Evolutionary conservation across 2,329 filamentous ascomycete genomes (phyloP).

Genomic region (Eurotiales sp.): DNA sequence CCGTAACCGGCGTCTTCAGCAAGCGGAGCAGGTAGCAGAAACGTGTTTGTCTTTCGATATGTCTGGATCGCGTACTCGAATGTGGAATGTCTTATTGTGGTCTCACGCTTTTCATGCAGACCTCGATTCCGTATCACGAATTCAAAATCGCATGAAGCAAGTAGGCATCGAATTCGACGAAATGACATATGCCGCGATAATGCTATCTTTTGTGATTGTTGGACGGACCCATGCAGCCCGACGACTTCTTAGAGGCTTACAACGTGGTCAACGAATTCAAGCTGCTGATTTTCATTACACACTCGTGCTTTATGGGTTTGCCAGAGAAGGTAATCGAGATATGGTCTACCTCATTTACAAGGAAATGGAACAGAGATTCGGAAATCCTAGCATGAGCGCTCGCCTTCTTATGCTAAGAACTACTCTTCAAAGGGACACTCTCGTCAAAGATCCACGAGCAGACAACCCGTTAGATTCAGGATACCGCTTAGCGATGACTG

Average conservation of each 20-base stretch:
- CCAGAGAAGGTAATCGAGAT: slow-evolving; percentile 43
- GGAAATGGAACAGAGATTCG: slow-evolving; percentile 37
- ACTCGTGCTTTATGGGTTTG: slow-evolving; percentile 49
- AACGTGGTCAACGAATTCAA: slow-evolving; percentile 34
- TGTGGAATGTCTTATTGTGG: slow-evolving; percentile 76
- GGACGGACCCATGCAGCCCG: slow-evolving; percentile 55
- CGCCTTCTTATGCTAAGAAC: slow-evolving; percentile 34
- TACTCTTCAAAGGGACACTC: slow-evolving; percentile 31
- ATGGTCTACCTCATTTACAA: slow-evolving; percentile 50
- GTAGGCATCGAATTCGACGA: slow-evolving; percentile 50
- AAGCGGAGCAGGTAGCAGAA: slow-evolving; percentile 59
- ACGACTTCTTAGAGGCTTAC: slow-evolving; percentile 45
- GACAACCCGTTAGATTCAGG: slow-evolving; percentile 12
- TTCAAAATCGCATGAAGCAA: slow-evolving; percentile 55
- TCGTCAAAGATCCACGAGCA: slow-evolving; percentile 17
- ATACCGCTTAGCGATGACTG: slow-evolving; percentile 29
- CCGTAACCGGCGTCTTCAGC: slow-evolving; percentile 50
- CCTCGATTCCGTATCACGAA: slow-evolving; percentile 49
- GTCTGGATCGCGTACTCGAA: slow-evolving; percentile 53
- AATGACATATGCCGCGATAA: slow-evolving; percentile 59
- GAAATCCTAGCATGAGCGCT: slow-evolving; percentile 28
- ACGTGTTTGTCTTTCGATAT: slow-evolving; percentile 52
- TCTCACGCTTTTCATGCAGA: slow-evolving; percentile 65
- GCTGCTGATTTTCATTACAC: slow-evolving; percentile 44
- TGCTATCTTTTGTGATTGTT: slow-evolving; percentile 54